Evolutionary conservation across 2,329 filamentous ascomycete genomes (phyloP).

Genomic region (Diplodia corticola): DNA sequence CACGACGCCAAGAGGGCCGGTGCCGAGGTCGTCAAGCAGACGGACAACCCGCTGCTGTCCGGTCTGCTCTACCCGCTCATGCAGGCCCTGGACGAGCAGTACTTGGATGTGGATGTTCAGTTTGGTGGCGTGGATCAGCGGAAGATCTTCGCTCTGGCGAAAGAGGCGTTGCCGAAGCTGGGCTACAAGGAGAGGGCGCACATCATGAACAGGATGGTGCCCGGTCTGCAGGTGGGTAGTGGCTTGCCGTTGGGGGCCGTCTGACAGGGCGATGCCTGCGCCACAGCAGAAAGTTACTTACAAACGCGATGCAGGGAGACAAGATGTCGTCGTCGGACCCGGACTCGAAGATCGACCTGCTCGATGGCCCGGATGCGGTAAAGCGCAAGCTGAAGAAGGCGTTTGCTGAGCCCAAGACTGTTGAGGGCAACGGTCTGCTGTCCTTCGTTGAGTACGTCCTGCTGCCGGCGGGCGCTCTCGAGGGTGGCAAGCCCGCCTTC

Average conservation of each 20-base stretch:
- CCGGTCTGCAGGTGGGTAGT: conserved; percentile 78
- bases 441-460: conserved; percentile 86
- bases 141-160: conserved; percentile 84
- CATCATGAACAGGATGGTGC: conserved; percentile 85
- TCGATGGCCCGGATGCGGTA: conserved; percentile 74
- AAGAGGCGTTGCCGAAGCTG: conserved; percentile 80
- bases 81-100: conserved; percentile 81
- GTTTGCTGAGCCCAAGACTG: conserved; percentile 69
- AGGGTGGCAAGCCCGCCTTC: conserved; percentile 59
- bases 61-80: conserved; percentile 83
- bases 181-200: conserved; percentile 76
- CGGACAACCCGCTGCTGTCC: conserved; percentile 69
- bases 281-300: conserved; percentile 54
- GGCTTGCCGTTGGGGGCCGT: conserved; percentile 71
- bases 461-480: conserved; percentile 71
- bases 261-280: conserved; percentile 72
- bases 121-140: conserved; percentile 79
- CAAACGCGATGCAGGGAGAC: conserved; percentile 53
- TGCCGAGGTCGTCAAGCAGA: conserved; percentile 92
- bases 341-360: conserved; percentile 90
- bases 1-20: conserved; percentile 88
- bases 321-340: conserved; percentile 75
- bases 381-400: conserved; percentile 72
- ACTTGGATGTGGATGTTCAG: conserved; percentile 84
- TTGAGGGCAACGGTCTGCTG: conserved; percentile 84